phyloP scores from a whole-genome alignment of 2,329 filamentous ascomycete genomes.

The Colletotrichum liriopes region DNA sequence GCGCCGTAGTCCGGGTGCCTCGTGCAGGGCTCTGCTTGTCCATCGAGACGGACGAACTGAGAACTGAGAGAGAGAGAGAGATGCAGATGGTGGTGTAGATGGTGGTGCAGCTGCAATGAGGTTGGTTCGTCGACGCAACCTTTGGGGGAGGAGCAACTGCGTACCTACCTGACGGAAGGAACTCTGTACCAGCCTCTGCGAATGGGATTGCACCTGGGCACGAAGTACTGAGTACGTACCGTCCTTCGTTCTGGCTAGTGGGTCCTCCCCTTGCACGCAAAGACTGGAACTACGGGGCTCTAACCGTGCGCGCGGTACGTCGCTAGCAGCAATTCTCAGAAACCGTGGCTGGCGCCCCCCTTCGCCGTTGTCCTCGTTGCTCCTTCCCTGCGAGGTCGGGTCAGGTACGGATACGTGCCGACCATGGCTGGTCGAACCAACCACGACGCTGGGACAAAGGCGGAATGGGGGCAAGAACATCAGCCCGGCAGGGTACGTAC shows the following conservation, averaged over 20 bases:
- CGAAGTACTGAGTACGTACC: background rate
- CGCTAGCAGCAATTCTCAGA: slow-evolving; percentile 14
- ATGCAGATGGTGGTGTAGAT: background rate
- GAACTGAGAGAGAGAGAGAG: background rate
- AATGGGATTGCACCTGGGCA: background rate
- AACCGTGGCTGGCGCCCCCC: slow-evolving; percentile 20
- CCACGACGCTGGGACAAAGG: slow-evolving; percentile 19
- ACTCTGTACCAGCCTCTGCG: background rate
- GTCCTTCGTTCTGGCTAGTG: background rate
- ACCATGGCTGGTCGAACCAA: slow-evolving; percentile 21
- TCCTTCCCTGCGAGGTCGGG: background rate
- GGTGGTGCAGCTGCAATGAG: background rate
- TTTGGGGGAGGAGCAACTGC: background rate
- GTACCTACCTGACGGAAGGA: background rate
- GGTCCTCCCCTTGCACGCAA: slow-evolving; percentile 28
- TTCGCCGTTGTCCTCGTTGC: slow-evolving; percentile 29
- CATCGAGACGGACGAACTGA: background rate
- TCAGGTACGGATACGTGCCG: background rate
- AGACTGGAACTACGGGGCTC: slow-evolving; percentile 31
- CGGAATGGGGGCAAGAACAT: slow-evolving; percentile 4
- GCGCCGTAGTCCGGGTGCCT: too few relatives aligned
- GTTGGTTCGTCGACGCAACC: slow-evolving; percentile 2
- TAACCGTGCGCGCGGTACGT: slow-evolving; percentile 51
- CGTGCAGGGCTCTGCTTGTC: background rate
- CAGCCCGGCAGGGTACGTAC: slow-evolving; percentile 21